Base-by-base conservation (phyloP, 306 rosid species). In the Fagus sylvatica region DNA sequence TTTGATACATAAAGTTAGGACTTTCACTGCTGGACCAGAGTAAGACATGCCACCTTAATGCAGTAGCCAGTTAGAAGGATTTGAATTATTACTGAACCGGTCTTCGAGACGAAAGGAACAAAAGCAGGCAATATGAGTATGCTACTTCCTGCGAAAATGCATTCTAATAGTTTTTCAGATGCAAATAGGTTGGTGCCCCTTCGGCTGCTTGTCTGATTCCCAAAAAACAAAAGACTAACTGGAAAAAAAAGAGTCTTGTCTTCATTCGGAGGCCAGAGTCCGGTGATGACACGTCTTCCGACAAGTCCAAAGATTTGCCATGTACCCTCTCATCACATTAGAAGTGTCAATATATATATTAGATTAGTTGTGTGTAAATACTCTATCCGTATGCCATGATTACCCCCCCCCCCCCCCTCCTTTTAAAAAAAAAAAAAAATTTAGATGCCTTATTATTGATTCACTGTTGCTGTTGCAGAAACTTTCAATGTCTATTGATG, bases 381-480 rank as follows among this genome's bases (percentile, higher is more conserved):
- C 40, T 36, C 53, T 36, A 7, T 73, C 48, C 17, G 6, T 22
- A 22, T 22, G 43, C 59, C 17, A 36, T 37, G 7, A 49, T 22
- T 65, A 10, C 28, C 28, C 28, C 28, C 28, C 28, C 28, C 28
- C 28, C 28, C 28, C 28, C 28, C 28, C 28, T 22, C 66, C n/a
- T 36, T 73, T 22, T 22, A 22, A 22, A 22, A 22, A 22, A 22
- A 22, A 22, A 22, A 22, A 46, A 46, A 46, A 17, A 42, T 6
- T 16, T 13, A 61, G 49, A 41, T 61, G 67, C 66, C 28, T 10
- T 76, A 53, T 71, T 51, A 70, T 74, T 81, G 76, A 42, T 74
- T 78, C 59, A 66, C 77, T 74, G 53, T 80, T 71, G 70, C n/a
- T 39, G 43, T 53, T 89, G 88, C 88, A 93, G 98, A 90, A 85